phyloP scores from a whole-genome alignment of 1,139 yeast species.

The Debaryomyces coudertii region DNA sequence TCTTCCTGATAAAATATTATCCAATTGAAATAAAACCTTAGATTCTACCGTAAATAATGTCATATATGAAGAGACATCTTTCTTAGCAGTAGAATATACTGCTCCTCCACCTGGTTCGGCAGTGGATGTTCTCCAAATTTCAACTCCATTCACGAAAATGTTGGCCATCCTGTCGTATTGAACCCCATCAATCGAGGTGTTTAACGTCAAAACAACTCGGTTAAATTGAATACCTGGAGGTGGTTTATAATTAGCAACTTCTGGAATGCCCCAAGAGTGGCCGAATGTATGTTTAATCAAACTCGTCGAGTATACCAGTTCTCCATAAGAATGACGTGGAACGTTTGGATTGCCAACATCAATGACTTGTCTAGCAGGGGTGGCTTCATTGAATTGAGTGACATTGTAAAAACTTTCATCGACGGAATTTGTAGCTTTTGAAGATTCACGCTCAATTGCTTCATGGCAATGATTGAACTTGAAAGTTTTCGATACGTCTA shows the following conservation, averaged over 20 bases:
- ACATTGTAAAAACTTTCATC: conserved; percentile 1
- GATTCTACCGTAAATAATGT: conserved; percentile 50
- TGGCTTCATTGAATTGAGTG: neutral
- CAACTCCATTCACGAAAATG: conserved; percentile 63
- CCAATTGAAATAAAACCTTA: conserved; percentile 56
- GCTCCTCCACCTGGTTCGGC: conserved; percentile 68
- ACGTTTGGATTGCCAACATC: conserved; percentile 35
- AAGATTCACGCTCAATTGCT: neutral
- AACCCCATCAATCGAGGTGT: conserved; percentile 62
- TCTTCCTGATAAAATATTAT: conserved; percentile 60
- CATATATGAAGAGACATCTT: conserved; percentile 66
- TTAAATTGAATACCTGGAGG: conserved; percentile 48
- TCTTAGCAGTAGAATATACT: conserved; percentile 52
- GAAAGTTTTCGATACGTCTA: neutral
- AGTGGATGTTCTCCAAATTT: conserved; percentile 85
- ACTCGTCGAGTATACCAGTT: conserved; percentile 27
- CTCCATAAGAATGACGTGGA: conserved; percentile 32
- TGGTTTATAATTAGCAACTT: conserved; percentile 27
- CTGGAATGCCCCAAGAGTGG: conserved; percentile 42
- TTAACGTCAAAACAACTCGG: conserved; percentile 61
- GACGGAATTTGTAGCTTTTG: neutral
- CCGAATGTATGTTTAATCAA: conserved; percentile 42
- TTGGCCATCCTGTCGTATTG: conserved; percentile 82
- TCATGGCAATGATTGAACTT: conserved; percentile 1
- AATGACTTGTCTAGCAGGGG: conserved; percentile 22